Evolutionary conservation across 768 basidiomycete genomes (phyloP).

Genomic region (Lactarius tabidus): DNA sequence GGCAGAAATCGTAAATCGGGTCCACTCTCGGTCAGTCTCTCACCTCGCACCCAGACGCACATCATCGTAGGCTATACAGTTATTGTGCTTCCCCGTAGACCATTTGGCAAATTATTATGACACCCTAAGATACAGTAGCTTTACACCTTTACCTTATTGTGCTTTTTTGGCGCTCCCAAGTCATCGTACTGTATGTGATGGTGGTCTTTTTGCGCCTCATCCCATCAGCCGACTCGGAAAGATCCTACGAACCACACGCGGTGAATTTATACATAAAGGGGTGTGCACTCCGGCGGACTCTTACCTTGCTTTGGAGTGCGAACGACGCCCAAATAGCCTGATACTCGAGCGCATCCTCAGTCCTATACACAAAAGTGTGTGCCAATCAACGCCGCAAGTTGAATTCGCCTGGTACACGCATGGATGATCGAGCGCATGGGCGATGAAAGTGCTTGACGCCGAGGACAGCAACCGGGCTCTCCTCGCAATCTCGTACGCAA

Average conservation of each 20-base stretch:
- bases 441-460: conserved; percentile 75
- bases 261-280: not conserved
- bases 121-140: too few species aligned
- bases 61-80: too few species aligned
- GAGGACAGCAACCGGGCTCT: conserved; percentile 74
- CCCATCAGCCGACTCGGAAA: not conserved
- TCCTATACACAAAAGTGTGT: conserved; percentile 29
- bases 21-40: too few species aligned
- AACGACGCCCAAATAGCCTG: conserved; percentile 51
- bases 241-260: not conserved
- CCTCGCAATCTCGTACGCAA: conserved; percentile 59
- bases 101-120: not conserved
- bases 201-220: not conserved
- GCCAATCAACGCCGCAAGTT: conserved; percentile 3
- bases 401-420: too few species aligned
- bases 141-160: not conserved
- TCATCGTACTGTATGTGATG: not conserved
- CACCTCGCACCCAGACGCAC: too few species aligned
- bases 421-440: conserved; percentile 78
- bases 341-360: conserved; percentile 50
- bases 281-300: not conserved
- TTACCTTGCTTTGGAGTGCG: conserved; percentile 46
- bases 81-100: too few species aligned
- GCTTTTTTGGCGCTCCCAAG: not conserved
- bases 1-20: not conserved